Evolutionary conservation across 441 rosid species (phyloP), one percentile per base, ranked within the genome.

Genomic region (Syzygium syzygioides): DNA sequence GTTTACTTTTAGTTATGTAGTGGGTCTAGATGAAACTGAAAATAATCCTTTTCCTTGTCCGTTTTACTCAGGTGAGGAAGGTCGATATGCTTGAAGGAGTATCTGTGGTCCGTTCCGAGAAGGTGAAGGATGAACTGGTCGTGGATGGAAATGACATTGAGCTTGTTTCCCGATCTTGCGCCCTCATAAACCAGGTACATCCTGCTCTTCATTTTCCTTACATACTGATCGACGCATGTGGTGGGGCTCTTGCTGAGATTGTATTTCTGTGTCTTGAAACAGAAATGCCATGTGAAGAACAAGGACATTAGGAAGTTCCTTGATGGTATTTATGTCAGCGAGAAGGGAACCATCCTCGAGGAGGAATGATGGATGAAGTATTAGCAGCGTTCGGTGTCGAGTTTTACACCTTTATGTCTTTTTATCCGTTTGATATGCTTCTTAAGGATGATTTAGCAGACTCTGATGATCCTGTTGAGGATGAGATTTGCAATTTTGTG

Each of bases 241-340:
- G 34, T 54, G 86, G 23, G 25, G 37, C 32, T 26, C 32, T 71
- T 30, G 20, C 54, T 32, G 79, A 48, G 66, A 55, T 30, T n/a
- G 50, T 52, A 28, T 32, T 30, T 56, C 30, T 11, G 32, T 50
- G 54, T 59, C 4, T 66, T 85, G 86, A 54, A 19, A 88, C 96
- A 96, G 99, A 96, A 96, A 96, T 96, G 98, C 86, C 97, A 96
- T 90, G 99, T 96, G 83, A 95, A 96, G 96, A 96, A 96, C 89
- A 96, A 96, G 91, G 98, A 96, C 90, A 96, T 96, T 48, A 93
- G 97, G 90, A 96, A 96, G 92, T 96, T 96, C 90, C 97, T 96
- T 0, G 91, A 87, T 23, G 91, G 91, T 87, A 89, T 89, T 83
- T 89, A 89, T 86, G 91, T 90, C 59, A 95, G 97, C 17, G 97